These are phyloP conservation scores for Fusarium sp. DNA, from an alignment of 2,329 filamentous ascomycete species.

Conservation along the genomic window DNA sequence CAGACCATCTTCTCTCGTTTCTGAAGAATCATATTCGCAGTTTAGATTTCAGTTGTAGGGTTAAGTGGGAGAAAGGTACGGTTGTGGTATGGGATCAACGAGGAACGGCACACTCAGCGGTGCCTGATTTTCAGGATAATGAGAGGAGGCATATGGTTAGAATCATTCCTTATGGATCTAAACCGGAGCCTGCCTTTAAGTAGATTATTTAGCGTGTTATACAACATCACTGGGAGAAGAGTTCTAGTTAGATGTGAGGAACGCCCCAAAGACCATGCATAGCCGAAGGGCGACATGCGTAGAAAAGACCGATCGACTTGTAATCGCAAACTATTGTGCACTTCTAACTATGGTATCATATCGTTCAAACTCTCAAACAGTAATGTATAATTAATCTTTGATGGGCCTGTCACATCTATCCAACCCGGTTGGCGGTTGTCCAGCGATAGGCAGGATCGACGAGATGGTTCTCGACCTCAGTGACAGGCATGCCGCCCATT, in stretches of 20 bases:
- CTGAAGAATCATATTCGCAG: slow-evolving; percentile 50
- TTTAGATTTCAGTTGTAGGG: slow-evolving; percentile 50
- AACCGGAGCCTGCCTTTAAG: slow-evolving; percentile 35
- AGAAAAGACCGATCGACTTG: background rate
- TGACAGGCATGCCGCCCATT: slow-evolving; percentile 15
- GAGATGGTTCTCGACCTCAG: slow-evolving; percentile 11
- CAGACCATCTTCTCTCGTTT: slow-evolving; percentile 47
- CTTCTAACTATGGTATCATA: background rate
- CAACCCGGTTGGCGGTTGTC: slow-evolving; percentile 30
- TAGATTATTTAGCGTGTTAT: background rate
- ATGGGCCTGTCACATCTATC: background rate
- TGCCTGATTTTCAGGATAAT: slow-evolving; percentile 50
- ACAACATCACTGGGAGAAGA: background rate
- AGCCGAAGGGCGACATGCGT: too few species aligned
- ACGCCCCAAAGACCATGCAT: too few species aligned
- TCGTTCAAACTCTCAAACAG: background rate
- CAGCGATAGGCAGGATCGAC: slow-evolving; percentile 28
- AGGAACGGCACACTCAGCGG: slow-evolving; percentile 45
- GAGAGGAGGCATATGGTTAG: slow-evolving; percentile 52
- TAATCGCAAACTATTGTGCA: background rate
- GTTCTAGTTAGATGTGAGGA: too few species aligned
- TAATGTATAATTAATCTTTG: rapidly evolving
- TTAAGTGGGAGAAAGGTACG: slow-evolving; percentile 49
- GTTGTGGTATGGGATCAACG: slow-evolving; percentile 52
- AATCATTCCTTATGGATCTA: slow-evolving; percentile 49